phyloP scores from a whole-genome alignment of 495 filamentous ascomycete species.

The Neurospora sp. region DNA sequence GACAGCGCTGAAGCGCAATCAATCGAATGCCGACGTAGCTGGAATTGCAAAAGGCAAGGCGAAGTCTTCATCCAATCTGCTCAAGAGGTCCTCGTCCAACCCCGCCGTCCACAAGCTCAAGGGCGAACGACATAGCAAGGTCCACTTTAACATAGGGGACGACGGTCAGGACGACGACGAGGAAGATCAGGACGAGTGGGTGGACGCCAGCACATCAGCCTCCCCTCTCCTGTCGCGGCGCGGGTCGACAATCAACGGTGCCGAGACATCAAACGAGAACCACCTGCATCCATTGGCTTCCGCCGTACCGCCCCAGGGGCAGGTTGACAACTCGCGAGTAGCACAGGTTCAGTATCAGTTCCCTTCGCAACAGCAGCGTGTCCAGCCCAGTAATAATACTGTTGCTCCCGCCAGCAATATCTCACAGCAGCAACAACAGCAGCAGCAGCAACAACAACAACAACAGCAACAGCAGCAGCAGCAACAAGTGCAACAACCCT shows the following conservation, averaged over 20 bases:
- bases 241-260: conserved; percentile 32
- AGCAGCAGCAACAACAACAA: background rate
- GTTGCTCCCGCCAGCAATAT: background rate
- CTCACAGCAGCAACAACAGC: background rate
- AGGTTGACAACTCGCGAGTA: conserved; percentile 1
- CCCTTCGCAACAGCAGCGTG: background rate
- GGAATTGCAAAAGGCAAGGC: conserved; percentile 23
- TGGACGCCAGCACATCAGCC: conserved; percentile 44
- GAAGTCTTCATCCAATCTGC: conserved; percentile 33
- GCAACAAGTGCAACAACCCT: conserved; percentile 7
- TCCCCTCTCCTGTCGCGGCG: conserved; percentile 44
- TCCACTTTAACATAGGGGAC: conserved; percentile 43
- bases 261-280: conserved; percentile 15
- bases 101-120: conserved; percentile 30
- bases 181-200: conserved; percentile 41
- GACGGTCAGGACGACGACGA: conserved; percentile 31
- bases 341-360: background rate
- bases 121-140: conserved; percentile 22
- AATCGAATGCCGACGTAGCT: conserved; percentile 35
- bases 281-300: background rate
- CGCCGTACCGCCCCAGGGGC: conserved; percentile 9
- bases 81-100: conserved; percentile 36
- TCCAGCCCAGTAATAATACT: background rate
- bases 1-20: conserved; percentile 37
- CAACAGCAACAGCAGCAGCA: background rate